Conservation (phyloP, 2,329 filamentous ascomycete species). For the Sporothrix mexicana region DNA sequence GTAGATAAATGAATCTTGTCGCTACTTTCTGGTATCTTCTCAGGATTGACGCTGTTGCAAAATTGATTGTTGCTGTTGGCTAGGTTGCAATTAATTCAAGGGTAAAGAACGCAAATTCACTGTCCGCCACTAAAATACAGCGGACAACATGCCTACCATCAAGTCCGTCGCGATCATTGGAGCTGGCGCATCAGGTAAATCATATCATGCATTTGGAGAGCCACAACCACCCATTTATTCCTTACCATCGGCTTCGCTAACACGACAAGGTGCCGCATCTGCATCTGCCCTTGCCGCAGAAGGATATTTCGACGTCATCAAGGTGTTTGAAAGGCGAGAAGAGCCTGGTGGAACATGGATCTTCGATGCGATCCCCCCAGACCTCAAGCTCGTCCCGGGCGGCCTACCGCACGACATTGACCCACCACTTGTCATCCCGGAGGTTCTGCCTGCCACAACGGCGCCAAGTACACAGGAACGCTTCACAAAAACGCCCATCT, state of each 20-base stretch:
- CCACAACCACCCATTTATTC: neutral
- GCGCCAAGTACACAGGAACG: conserved; percentile 32
- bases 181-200: conserved; percentile 35
- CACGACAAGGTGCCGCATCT: conserved; percentile 51
- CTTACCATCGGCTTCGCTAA: neutral
- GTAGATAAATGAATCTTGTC: conserved; percentile 2
- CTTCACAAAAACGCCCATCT: conserved; percentile 35
- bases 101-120: too few species aligned
- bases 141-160: conserved; percentile 28
- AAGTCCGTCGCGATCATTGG: conserved; percentile 36
- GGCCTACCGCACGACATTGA: conserved; percentile 34
- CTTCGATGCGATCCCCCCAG: conserved; percentile 32
- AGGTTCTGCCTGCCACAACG: conserved; percentile 27
- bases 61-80: neutral
- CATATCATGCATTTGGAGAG: neutral
- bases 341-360: conserved; percentile 50
- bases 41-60: neutral
- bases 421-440: conserved; percentile 31
- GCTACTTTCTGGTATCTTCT: neutral
- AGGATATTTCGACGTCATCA: conserved; percentile 51
- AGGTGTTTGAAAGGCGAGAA: conserved; percentile 52
- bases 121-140: neutral
- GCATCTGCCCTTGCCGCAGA: conserved; percentile 55
- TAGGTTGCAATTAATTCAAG: too few species aligned
- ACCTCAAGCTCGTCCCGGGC: conserved; percentile 32